A percentile compares a stretch with the other conserved stretches of the same genome.
Evolutionary conservation across 2,329 filamentous ascomycete species (phyloP).

Genomic region (Alternaria metachromatica): DNA sequence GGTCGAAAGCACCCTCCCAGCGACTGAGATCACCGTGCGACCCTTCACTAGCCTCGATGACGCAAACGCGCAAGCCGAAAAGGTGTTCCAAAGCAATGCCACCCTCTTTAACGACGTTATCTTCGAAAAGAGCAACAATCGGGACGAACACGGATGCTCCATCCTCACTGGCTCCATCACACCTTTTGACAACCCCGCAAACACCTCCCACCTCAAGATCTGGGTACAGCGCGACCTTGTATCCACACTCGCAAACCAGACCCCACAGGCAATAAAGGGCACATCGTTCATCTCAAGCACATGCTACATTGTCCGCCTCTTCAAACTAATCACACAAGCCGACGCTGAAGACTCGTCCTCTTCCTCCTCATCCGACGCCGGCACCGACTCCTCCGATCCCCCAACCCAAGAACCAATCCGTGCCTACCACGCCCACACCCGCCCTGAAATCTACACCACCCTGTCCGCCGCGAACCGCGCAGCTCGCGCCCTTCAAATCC

Average conservation of each 20-base stretch:
- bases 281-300: slow-evolving; percentile 24
- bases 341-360: background rate
- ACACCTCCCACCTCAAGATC: slow-evolving; percentile 18
- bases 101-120: slow-evolving; percentile 9
- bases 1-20: background rate
- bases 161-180: slow-evolving; percentile 9
- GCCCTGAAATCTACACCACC: slow-evolving; percentile 31
- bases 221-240: slow-evolving; percentile 27
- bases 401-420: background rate
- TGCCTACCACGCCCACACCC: slow-evolving; percentile 13
- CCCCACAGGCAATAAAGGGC: background rate
- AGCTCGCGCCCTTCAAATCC: slow-evolving; percentile 32
- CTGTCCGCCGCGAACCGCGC: slow-evolving; percentile 34
- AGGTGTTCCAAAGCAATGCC: slow-evolving; percentile 5
- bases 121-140: slow-evolving; percentile 7
- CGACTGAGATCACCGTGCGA: slow-evolving; percentile 9
- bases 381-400: background rate
- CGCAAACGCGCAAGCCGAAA: slow-evolving; percentile 27
- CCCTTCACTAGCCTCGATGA: slow-evolving; percentile 17
- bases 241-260: slow-evolving; percentile 12
- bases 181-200: slow-evolving; percentile 14
- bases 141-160: slow-evolving; percentile 19
- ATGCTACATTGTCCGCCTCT: slow-evolving; percentile 31
- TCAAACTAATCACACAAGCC: slow-evolving; percentile 16
- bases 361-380: background rate